These are phyloP conservation scores for Penicillium lagena DNA, from an alignment of 495 filamentous ascomycete genomes.

Conservation along the genomic window DNA sequence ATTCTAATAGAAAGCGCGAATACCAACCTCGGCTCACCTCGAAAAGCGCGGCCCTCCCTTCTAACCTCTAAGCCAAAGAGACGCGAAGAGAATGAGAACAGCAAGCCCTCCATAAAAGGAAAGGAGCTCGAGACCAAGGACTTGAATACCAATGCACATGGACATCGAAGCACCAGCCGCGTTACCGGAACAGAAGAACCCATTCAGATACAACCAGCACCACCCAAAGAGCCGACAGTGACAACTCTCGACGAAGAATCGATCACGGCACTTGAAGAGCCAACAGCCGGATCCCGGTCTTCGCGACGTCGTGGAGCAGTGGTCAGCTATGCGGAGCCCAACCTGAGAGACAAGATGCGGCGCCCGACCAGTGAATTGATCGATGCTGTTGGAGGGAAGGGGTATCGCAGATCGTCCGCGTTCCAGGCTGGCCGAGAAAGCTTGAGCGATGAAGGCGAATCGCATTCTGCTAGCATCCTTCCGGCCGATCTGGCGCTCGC, in stretches of 20 bases:
- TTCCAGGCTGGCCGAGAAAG: conserved; percentile 16
- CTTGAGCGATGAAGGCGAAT: conserved; percentile 9
- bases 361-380: conserved; percentile 68
- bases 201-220: not conserved
- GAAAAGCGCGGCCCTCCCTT: conserved; percentile 11
- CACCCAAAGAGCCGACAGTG: conserved; percentile 5
- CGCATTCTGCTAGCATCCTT: not conserved
- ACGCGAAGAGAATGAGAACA: conserved; percentile 8
- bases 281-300: conserved; percentile 43
- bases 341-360: conserved; percentile 80
- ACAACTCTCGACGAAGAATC: conserved; percentile 1
- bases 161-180: conserved; percentile 3
- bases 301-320: conserved; percentile 58
- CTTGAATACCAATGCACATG: conserved; percentile 6
- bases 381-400: conserved; percentile 60
- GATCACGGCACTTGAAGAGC: conserved; percentile 15
- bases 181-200: conserved; percentile 7
- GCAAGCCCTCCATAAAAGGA: conserved; percentile 9
- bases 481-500: conserved; percentile 3
- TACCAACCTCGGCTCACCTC: conserved; percentile 27
- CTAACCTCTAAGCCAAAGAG: conserved; percentile 8
- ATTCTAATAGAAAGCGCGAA: conserved; percentile 48
- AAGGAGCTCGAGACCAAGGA: conserved; percentile 7
- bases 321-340: conserved; percentile 83
- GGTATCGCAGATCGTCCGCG: conserved; percentile 25